phyloP scores from a whole-genome alignment of 257 asterid species.

The Solanum habrochaites region DNA sequence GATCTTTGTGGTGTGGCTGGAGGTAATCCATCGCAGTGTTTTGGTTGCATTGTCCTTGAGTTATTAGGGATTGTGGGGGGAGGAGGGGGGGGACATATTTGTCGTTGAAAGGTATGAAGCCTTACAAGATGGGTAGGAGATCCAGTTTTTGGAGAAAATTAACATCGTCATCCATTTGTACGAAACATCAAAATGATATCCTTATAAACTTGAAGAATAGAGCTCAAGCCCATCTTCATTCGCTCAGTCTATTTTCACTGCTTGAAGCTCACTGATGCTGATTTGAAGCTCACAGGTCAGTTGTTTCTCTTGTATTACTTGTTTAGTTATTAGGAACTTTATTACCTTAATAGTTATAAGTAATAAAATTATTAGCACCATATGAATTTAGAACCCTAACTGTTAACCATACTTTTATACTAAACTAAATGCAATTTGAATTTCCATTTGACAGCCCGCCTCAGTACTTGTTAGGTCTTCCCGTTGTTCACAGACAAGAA shows the following conservation, averaged over 20 bases:
- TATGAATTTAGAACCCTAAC: conserved; percentile 33
- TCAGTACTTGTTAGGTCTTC: neutral
- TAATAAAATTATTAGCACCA: neutral
- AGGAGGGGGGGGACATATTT: conserved; percentile 21
- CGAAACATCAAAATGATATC: no score
- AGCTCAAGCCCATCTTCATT: no score
- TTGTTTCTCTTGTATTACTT: no score
- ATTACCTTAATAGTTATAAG: neutral
- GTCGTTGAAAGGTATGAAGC: conserved; percentile 31
- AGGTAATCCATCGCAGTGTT: conserved; percentile 27
- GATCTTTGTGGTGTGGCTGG: conserved; percentile 7
- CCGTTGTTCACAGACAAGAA: neutral
- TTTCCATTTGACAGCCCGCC: neutral
- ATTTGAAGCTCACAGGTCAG: no score
- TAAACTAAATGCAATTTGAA: neutral
- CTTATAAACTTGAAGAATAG: no score
- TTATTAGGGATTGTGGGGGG: conserved; percentile 42
- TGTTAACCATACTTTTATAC: conserved; percentile 8
- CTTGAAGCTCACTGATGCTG: no score
- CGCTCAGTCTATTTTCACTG: no score
- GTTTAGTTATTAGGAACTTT: neutral
- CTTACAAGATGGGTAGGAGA: no score
- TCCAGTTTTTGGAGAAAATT: no score
- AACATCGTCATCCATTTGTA: no score
- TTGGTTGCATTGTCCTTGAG: conserved; percentile 25